phyloP scores from a whole-genome alignment of 169 alveolate species.

The Cryptosporidium sp. region DNA sequence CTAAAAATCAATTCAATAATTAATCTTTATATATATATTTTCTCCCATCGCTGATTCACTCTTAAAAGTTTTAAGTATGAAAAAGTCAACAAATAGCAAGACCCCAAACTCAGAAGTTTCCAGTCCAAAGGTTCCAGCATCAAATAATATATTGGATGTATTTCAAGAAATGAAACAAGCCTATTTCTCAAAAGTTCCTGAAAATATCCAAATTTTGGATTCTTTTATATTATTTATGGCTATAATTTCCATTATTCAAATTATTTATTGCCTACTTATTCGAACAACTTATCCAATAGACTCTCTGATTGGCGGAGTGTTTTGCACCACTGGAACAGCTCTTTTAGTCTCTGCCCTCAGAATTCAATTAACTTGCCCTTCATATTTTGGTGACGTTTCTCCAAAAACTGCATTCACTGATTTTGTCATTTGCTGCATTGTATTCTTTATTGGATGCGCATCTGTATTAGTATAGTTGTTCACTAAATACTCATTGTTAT shows the following conservation, averaged over 20 bases:
- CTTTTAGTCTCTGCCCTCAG: conserved; percentile 64
- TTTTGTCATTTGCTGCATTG: conserved; percentile 59
- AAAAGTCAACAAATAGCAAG: background rate
- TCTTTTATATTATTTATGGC: conserved; percentile 32
- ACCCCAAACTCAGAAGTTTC: background rate
- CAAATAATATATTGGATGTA: conserved; percentile 8
- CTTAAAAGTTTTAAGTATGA: background rate
- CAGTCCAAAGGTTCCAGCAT: background rate
- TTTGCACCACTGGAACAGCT: conserved; percentile 68
- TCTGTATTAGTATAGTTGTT: conserved; percentile 34
- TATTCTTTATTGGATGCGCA: conserved; percentile 74
- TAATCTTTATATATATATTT: too few relatives aligned
- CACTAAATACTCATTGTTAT: background rate
- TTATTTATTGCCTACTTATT: conserved; percentile 31
- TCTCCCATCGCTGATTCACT: background rate
- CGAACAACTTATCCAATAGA: conserved; percentile 54
- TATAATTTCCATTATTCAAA: conserved; percentile 30
- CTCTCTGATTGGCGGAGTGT: conserved; percentile 68
- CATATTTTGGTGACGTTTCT: conserved; percentile 43
- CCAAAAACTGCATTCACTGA: conserved; percentile 69
- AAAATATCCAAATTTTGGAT: conserved; percentile 46
- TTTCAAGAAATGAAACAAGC: conserved; percentile 32
- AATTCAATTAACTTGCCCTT: conserved; percentile 50
- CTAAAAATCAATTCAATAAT: background rate
- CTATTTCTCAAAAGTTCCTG: conserved; percentile 46